Conservation (phyloP, 148 eudicot genomes). For the Rhododendron mucronatum region DNA sequence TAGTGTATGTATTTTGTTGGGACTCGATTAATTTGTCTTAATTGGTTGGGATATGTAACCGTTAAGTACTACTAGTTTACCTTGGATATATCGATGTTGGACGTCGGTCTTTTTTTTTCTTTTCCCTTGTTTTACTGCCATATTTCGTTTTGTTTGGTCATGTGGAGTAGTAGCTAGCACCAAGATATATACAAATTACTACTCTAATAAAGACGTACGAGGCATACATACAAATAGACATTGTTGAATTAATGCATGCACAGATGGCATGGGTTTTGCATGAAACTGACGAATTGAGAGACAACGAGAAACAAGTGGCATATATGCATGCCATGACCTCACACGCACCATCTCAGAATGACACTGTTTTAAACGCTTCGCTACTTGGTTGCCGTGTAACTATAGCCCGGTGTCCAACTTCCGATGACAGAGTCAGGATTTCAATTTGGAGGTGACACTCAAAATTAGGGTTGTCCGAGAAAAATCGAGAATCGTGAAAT, state of each 20-base stretch:
- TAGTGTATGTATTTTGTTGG: not conserved
- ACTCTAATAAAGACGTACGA: not conserved
- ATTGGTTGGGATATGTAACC: not conserved
- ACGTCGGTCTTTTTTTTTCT: not conserved
- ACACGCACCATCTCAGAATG: not conserved
- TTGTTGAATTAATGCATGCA: not conserved
- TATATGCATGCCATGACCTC: constrained; percentile 34
- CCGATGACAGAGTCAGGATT: too few species aligned
- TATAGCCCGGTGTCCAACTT: too few species aligned
- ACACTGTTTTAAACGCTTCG: not conserved
- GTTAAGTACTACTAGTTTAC: not conserved
- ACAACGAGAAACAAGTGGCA: constrained; percentile 47
- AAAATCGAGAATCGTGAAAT: too few species aligned
- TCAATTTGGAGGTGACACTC: too few species aligned
- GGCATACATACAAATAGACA: not conserved
- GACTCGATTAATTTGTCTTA: not conserved
- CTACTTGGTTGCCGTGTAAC: not conserved
- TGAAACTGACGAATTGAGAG: constrained; percentile 1
- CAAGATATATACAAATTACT: not conserved
- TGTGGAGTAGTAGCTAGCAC: not conserved
- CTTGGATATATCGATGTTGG: not conserved
- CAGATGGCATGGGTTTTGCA: not conserved
- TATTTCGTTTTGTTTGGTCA: not conserved
- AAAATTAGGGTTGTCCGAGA: too few species aligned
- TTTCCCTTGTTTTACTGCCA: not conserved